Evolutionary conservation across 176 grass and related monocot species (phyloP).

Genomic region (Carex pumila): DNA sequence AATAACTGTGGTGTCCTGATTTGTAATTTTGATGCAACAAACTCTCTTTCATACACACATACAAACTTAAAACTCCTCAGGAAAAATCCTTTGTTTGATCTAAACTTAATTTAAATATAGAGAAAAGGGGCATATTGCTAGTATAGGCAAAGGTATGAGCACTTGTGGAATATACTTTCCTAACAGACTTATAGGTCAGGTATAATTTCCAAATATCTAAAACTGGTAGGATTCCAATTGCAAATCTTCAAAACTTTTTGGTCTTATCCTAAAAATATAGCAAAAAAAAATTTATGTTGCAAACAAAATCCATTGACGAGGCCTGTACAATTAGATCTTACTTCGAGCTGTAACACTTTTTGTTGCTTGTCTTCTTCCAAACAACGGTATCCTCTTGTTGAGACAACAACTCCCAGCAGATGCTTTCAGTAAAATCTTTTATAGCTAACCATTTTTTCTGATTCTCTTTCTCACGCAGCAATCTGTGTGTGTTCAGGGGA

Average conservation of each 20-base stretch:
- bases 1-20: background rate
- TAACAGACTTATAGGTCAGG: background rate
- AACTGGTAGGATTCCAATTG: background rate
- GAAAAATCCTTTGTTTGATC: background rate
- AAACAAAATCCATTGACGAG: background rate
- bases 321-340: conserved; percentile 20
- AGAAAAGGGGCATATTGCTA: background rate
- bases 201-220: background rate
- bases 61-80: background rate
- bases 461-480: conserved; percentile 85
- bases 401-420: conserved; percentile 95
- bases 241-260: background rate
- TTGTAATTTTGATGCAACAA: background rate
- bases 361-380: conserved; percentile 87
- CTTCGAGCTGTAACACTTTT: conserved; percentile 71
- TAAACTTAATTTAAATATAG: background rate
- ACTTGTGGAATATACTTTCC: background rate
- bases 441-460: conserved; percentile 80
- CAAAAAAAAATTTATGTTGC: background rate
- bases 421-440: conserved; percentile 51
- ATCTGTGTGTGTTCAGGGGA: conserved; percentile 77
- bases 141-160: background rate
- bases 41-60: background rate
- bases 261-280: background rate
- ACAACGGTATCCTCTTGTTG: conserved; percentile 99